Percentiles rank a stretch among this genome's conserved stretches.
phyloP scores from a whole-genome alignment of 2,329 filamentous ascomycete species.

The Colletotrichum siamense region DNA sequence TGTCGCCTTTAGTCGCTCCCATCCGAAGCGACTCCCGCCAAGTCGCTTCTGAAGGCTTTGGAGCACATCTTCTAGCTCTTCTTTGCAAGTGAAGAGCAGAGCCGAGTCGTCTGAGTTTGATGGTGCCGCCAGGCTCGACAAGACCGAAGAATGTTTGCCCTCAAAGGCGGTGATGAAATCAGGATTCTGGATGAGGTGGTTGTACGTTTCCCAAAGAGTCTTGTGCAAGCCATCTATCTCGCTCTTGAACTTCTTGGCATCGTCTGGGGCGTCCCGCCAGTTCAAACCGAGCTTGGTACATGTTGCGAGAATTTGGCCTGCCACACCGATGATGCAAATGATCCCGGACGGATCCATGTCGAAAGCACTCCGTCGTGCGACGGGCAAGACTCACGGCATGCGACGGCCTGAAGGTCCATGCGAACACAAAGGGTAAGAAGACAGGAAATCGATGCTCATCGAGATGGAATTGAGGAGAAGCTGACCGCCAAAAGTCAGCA shows the following conservation, averaged over 20 bases:
- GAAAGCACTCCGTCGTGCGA: fast-evolving
- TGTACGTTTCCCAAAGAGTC: constrained; percentile 10
- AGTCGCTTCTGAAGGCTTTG: not conserved
- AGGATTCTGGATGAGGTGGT: constrained; percentile 18
- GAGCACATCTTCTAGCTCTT: not conserved
- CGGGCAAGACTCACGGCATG: not conserved
- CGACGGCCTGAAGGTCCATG: not conserved
- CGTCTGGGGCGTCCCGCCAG: constrained; percentile 22
- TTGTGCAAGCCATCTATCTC: constrained; percentile 15
- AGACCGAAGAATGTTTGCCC: constrained; percentile 21
- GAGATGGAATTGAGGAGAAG: not conserved
- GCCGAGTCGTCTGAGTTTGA: not conserved
- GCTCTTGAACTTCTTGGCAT: not conserved
- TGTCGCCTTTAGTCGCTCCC: constrained; percentile 19
- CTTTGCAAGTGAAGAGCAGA: not conserved
- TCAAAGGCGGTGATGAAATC: constrained; percentile 27
- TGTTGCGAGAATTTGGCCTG: not conserved
- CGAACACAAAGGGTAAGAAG: fast-evolving
- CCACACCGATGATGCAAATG: constrained; percentile 17
- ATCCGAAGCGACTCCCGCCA: constrained; percentile 16
- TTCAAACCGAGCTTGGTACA: not conserved
- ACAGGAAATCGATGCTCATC: not conserved
- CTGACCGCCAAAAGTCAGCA: not conserved
- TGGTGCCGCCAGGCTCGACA: not conserved
- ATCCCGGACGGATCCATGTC: constrained; percentile 8